A percentile compares a stretch with the other conserved stretches of the same genome.
These are phyloP conservation scores for Dorcoceras hygrometricum DNA, from an alignment of 257 asterid species.

Conservation along the genomic window DNA sequence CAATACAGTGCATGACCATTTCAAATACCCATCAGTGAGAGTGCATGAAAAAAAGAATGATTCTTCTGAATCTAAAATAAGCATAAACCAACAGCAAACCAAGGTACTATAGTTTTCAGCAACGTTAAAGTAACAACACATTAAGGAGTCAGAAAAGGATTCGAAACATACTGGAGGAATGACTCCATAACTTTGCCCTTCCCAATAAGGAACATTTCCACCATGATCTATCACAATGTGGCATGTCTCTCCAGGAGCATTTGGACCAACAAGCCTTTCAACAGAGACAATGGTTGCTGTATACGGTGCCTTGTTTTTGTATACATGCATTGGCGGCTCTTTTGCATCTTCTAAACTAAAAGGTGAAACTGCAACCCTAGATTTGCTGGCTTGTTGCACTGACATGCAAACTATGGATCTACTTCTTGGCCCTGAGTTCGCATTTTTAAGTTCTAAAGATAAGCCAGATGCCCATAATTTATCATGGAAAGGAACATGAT, in stretches of 20 bases:
- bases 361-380: slow-evolving; percentile 71
- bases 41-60: neutral
- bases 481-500: slow-evolving; percentile 41
- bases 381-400: slow-evolving; percentile 77
- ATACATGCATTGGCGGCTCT: slow-evolving; percentile 81
- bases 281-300: slow-evolving; percentile 79
- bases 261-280: slow-evolving; percentile 82
- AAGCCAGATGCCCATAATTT: slow-evolving; percentile 39
- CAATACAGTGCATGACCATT: neutral
- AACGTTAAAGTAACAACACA: neutral
- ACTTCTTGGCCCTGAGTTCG: slow-evolving; percentile 33
- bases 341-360: slow-evolving; percentile 72
- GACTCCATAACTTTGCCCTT: slow-evolving; percentile 95
- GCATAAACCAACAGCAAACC: slow-evolving; percentile 2
- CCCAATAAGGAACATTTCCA: slow-evolving; percentile 95
- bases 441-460: slow-evolving; percentile 36
- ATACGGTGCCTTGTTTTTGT: slow-evolving; percentile 83
- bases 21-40: neutral
- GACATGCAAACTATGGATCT: slow-evolving; percentile 71
- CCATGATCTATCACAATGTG: slow-evolving; percentile 93
- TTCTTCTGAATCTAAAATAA: slow-evolving; percentile 1
- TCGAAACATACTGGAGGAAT: slow-evolving; percentile 76
- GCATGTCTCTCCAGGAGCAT: slow-evolving; percentile 96
- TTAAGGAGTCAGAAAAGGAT: neutral
- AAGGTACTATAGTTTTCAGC: slow-evolving; percentile 2